Evolutionary conservation across 331 rosid species (phyloP).

Genomic region (Dryas integrifolia): DNA sequence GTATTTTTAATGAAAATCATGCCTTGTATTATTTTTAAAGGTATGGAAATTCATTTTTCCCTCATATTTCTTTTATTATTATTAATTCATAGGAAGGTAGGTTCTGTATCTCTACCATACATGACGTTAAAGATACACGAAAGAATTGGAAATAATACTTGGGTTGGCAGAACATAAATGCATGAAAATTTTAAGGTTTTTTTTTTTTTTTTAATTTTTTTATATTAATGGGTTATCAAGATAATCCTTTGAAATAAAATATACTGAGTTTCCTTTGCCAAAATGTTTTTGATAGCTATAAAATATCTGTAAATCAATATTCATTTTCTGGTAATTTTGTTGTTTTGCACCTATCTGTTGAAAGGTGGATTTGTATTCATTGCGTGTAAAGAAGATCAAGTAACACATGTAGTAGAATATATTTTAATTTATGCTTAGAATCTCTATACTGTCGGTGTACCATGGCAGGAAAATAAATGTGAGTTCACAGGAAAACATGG

Average conservation of each 20-base stretch:
- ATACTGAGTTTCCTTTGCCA: not conserved
- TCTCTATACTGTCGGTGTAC: conserved; percentile 1
- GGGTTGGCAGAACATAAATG: not conserved
- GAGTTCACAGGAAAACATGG: conserved; percentile 33
- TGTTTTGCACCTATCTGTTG: not conserved
- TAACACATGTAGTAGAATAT: not conserved
- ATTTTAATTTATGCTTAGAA: not conserved
- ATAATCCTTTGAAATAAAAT: not conserved
- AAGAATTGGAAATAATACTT: not conserved
- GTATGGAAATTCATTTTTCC: not conserved
- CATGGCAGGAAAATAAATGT: conserved; percentile 64
- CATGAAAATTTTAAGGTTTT: not conserved
- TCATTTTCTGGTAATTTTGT: conserved; percentile 3
- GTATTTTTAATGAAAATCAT: not conserved
- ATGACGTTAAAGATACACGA: not conserved
- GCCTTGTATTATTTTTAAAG: not conserved
- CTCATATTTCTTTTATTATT: not conserved
- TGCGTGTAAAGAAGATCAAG: not conserved
- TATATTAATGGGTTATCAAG: not conserved
- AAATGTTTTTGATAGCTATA: not conserved
- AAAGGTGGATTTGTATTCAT: not conserved
- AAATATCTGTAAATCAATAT: not conserved
- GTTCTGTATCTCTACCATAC: not conserved
- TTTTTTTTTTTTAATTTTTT: not conserved
- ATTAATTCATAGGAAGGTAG: not conserved